Conservation (phyloP, 352 stramenopile species). For the Albugo laibachii region DNA sequence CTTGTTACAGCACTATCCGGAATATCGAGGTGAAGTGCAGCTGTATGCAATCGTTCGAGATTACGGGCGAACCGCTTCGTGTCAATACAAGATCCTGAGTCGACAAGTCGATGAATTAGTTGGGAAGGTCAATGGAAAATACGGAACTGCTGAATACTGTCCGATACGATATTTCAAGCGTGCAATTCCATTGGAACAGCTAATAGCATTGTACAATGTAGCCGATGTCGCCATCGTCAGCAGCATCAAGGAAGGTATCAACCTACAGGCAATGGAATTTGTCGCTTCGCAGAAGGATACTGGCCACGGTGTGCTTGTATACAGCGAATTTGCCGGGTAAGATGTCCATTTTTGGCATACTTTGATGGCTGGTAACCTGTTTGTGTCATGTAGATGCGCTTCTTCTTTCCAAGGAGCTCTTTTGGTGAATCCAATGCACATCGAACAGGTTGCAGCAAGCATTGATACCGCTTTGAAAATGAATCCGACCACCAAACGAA, state of each 20-base stretch:
- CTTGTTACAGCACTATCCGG: conserved; percentile 70
- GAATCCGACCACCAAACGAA: conserved; percentile 71
- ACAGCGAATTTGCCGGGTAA: conserved; percentile 79
- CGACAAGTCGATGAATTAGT: conserved; percentile 82
- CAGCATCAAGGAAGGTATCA: conserved; percentile 82
- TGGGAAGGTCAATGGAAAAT: conserved; percentile 71
- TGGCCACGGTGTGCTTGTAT: conserved; percentile 74
- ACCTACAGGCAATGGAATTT: conserved; percentile 82
- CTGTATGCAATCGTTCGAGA: conserved; percentile 86
- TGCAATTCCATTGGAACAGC: conserved; percentile 67
- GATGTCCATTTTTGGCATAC: not conserved
- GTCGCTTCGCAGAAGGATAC: conserved; percentile 67
- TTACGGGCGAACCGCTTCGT: conserved; percentile 29
- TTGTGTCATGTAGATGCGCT: conserved; percentile 32
- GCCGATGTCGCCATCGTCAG: conserved; percentile 78
- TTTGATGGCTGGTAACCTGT: conserved; percentile 3
- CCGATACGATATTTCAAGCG: conserved; percentile 79
- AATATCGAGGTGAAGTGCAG: conserved; percentile 86
- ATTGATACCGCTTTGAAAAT: conserved; percentile 72
- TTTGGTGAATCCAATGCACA: conserved; percentile 79
- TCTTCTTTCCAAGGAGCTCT: conserved; percentile 76
- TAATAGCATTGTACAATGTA: conserved; percentile 77
- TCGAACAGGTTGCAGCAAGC: conserved; percentile 70
- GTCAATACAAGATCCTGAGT: conserved; percentile 65
- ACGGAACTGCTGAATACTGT: conserved; percentile 74